Evolutionary conservation across 2,329 filamentous ascomycete species (phyloP).

Genomic region (Fusarium falciforme): DNA sequence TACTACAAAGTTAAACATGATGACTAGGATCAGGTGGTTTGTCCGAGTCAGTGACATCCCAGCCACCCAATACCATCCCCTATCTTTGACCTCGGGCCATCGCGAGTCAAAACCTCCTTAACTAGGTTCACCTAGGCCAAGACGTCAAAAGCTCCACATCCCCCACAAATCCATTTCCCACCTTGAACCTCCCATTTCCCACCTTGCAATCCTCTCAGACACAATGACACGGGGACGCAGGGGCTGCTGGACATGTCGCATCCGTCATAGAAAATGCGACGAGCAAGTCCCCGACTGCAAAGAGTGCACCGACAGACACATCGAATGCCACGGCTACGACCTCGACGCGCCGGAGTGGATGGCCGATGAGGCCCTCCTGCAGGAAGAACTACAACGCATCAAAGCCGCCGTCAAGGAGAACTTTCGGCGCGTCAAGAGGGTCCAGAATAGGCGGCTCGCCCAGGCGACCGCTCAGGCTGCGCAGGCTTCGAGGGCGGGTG

Average conservation of each 20-base stretch:
- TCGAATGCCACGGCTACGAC: slow-evolving; percentile 44
- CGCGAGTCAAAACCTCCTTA: not conserved
- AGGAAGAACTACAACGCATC: slow-evolving; percentile 42
- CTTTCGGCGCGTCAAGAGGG: slow-evolving; percentile 27
- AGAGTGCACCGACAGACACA: slow-evolving; percentile 37
- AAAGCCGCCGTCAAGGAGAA: slow-evolving; percentile 41
- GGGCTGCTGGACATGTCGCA: slow-evolving; percentile 46
- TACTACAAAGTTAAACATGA: not conserved
- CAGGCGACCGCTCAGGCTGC: not conserved
- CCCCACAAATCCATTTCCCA: not conserved
- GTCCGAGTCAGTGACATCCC: not conserved
- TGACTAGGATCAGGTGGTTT: not conserved
- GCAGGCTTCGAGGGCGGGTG: not conserved
- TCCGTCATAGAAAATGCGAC: slow-evolving; percentile 46
- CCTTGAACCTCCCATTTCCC: not conserved
- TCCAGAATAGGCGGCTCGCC: slow-evolving; percentile 13
- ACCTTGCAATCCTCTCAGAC: not conserved
- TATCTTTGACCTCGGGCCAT: not conserved
- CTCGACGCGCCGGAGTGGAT: slow-evolving; percentile 50
- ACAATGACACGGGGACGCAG: slow-evolving; percentile 23
- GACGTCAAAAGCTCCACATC: not conserved
- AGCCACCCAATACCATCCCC: not conserved
- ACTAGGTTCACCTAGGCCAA: not conserved
- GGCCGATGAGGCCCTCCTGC: slow-evolving; percentile 42
- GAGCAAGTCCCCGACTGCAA: slow-evolving; percentile 38